phyloP scores from a whole-genome alignment of 257 asterid genomes.

The Jaltomata sinuosa region DNA sequence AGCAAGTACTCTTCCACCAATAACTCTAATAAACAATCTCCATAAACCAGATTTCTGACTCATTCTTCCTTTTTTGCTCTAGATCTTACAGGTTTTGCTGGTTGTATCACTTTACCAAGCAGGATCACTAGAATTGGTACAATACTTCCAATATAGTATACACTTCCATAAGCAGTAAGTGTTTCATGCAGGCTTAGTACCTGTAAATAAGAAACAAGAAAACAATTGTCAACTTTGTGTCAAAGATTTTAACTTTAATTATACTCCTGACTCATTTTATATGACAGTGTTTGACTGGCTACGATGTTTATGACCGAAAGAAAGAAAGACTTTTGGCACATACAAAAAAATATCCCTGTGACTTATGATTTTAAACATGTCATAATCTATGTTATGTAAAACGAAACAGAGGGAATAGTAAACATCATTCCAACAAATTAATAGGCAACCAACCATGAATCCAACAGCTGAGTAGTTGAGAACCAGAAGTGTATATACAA shows the following conservation, averaged over 20 bases:
- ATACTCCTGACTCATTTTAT: not conserved
- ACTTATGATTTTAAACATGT: not conserved
- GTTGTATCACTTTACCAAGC: slow-evolving; percentile 62
- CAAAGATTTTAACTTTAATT: not conserved
- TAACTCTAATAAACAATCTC: not conserved
- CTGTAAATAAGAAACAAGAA: slow-evolving; percentile 18
- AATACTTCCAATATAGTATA: slow-evolving; percentile 70
- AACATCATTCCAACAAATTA: not conserved
- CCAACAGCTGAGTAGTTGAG: slow-evolving; percentile 86
- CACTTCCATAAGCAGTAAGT: slow-evolving; percentile 60
- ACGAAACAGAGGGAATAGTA: not conserved
- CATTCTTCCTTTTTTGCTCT: slow-evolving; percentile 63
- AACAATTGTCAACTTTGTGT: not conserved
- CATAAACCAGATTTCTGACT: slow-evolving; percentile 10
- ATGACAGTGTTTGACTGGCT: not conserved
- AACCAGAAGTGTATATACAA: slow-evolving; percentile 58
- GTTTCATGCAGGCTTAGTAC: slow-evolving; percentile 82
- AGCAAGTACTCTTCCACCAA: not conserved
- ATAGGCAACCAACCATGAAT: slow-evolving; percentile 53
- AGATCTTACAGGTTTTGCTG: slow-evolving; percentile 56
- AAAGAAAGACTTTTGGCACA: not conserved
- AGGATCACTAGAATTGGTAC: slow-evolving; percentile 49
- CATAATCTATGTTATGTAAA: not conserved
- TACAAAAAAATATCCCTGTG: not conserved
- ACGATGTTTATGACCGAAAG: not conserved